These are phyloP conservation scores for Camellia japonica DNA, from an alignment of 148 eudicot genomes.

Conservation along the genomic window DNA sequence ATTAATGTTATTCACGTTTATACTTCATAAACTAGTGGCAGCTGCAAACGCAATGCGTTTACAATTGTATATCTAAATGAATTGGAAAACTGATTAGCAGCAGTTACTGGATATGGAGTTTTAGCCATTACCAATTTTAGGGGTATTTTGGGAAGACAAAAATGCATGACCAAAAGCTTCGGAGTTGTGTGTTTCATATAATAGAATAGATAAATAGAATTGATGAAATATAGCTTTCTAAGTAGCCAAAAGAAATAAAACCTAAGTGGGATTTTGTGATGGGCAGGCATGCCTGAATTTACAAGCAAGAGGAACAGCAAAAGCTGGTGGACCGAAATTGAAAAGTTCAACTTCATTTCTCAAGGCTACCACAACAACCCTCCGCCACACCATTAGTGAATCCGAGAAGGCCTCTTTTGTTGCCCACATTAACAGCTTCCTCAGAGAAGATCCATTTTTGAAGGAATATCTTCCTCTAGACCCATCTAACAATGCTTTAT, in stretches of 20 bases:
- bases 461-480: conserved; percentile 72
- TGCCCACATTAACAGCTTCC: conserved; percentile 67
- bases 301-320: conserved; percentile 56
- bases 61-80: too few species aligned
- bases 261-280: conserved; percentile 15
- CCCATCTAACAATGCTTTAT: conserved; percentile 59
- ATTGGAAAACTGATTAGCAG: too few species aligned
- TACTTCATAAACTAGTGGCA: too few species aligned
- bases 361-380: conserved; percentile 76
- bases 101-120: too few species aligned
- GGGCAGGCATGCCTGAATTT: conserved; percentile 61
- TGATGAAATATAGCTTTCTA: background rate
- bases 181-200: too few species aligned
- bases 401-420: conserved; percentile 81
- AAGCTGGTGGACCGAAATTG: conserved; percentile 45
- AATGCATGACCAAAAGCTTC: too few species aligned
- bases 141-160: too few species aligned
- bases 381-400: conserved; percentile 76
- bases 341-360: conserved; percentile 64
- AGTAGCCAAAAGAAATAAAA: background rate
- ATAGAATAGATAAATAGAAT: too few species aligned
- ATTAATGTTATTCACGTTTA: conserved; percentile 2
- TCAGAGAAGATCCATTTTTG: conserved; percentile 70
- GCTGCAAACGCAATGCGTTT: too few species aligned
- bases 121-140: too few species aligned